Evolutionary conservation across 2,329 filamentous ascomycete genomes (phyloP).

Genomic region (Lachnellula cervina): DNA sequence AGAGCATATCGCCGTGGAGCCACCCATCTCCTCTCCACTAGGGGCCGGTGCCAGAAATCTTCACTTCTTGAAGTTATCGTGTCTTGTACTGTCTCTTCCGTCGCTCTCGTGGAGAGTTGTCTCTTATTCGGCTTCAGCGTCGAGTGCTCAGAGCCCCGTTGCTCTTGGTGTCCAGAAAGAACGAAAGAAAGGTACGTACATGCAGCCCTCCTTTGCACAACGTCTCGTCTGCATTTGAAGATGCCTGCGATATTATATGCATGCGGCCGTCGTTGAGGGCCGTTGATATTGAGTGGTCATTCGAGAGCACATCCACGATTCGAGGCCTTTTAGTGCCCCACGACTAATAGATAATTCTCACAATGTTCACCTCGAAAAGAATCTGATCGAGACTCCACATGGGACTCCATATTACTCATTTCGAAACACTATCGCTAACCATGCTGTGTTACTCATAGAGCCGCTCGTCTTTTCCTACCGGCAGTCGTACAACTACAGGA

Average conservation of each 20-base stretch:
- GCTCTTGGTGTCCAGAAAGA: not conserved
- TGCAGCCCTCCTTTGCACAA: not conserved
- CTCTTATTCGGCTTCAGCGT: not conserved
- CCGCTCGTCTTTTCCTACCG: conserved; percentile 13
- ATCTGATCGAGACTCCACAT: too few species aligned
- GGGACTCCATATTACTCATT: not conserved
- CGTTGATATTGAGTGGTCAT: not conserved
- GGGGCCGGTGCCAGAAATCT: not conserved
- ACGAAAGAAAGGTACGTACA: not conserved
- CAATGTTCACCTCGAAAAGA: too few species aligned
- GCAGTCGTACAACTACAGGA: conserved; percentile 18
- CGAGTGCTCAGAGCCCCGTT: not conserved
- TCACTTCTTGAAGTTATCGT: not conserved
- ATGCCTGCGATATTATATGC: not conserved
- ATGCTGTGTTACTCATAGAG: conserved; percentile 26
- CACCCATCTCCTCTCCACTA: not conserved
- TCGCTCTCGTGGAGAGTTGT: not conserved
- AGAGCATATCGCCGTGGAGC: not conserved
- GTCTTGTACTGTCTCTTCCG: not conserved
- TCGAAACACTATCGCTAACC: conserved; percentile 16
- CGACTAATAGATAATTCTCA: too few species aligned
- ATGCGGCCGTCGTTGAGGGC: conserved; percentile 1
- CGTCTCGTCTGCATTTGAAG: not conserved
- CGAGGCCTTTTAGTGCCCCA: not conserved
- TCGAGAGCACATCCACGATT: not conserved